phyloP scores from a whole-genome alignment of 2,329 filamentous ascomycete genomes.

The Bipolaris gigantea region DNA sequence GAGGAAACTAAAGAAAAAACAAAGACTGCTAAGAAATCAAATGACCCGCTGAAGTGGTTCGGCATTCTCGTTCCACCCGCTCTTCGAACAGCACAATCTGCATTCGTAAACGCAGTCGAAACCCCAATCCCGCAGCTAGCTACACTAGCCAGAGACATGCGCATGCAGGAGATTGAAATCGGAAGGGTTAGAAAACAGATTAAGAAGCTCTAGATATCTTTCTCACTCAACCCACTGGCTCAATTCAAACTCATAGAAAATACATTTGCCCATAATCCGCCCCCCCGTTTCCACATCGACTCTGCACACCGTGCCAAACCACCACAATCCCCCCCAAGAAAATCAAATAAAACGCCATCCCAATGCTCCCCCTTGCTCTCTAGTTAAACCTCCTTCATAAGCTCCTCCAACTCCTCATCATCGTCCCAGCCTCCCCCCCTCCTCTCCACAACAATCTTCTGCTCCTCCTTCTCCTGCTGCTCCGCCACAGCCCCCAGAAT shows the following conservation, averaged over 20 bases:
- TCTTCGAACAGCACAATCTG: slow-evolving; percentile 60
- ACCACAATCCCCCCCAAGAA: not conserved
- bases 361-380: slow-evolving; percentile 5
- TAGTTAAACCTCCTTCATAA: slow-evolving; percentile 42
- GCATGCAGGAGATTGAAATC: slow-evolving; percentile 68
- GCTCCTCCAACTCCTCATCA: slow-evolving; percentile 70
- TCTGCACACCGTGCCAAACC: not conserved
- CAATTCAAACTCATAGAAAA: not conserved
- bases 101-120: slow-evolving; percentile 61
- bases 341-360: slow-evolving; percentile 8
- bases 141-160: slow-evolving; percentile 63
- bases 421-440: slow-evolving; percentile 79
- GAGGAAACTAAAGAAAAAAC: slow-evolving; percentile 2
- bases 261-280: not conserved
- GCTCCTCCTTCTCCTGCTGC: slow-evolving; percentile 61
- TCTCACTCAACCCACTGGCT: not conserved
- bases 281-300: not conserved
- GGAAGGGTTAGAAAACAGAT: slow-evolving; percentile 57
- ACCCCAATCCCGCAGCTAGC: slow-evolving; percentile 60
- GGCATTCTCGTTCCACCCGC: slow-evolving; percentile 56
- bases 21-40: slow-evolving; percentile 4
- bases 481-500: slow-evolving; percentile 83
- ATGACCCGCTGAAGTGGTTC: slow-evolving; percentile 61
- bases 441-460: slow-evolving; percentile 81
- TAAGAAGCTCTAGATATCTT: slow-evolving; percentile 35